A percentile compares a stretch with the other conserved stretches of the same genome.
Conservation (phyloP, 2,329 filamentous ascomycete genomes). For the Eurotiales sp. region DNA sequence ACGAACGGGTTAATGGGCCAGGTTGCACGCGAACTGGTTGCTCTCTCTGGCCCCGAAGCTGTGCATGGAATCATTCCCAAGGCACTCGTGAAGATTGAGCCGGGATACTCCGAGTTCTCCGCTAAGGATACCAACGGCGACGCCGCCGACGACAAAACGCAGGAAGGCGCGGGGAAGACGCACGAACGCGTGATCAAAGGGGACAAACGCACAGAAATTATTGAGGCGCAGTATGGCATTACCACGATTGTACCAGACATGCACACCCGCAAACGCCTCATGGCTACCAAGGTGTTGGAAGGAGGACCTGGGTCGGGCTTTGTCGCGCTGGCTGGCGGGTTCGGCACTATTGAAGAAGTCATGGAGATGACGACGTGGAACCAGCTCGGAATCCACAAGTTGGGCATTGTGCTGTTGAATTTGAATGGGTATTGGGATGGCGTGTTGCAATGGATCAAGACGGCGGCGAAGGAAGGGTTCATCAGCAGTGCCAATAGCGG, state of each 20-base stretch:
- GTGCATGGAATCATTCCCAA: constrained; percentile 94
- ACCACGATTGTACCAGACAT: constrained; percentile 92
- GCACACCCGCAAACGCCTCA: constrained; percentile 92
- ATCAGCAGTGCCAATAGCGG: constrained; percentile 65
- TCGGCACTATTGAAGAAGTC: constrained; percentile 92
- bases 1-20: constrained; percentile 96
- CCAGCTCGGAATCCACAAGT: constrained; percentile 85
- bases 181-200: constrained; percentile 50
- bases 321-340: constrained; percentile 82
- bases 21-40: constrained; percentile 78
- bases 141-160: constrained; percentile 36
- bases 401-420: constrained; percentile 77
- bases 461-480: constrained; percentile 72
- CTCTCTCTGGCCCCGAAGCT: constrained; percentile 70
- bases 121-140: no score
- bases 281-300: constrained; percentile 81
- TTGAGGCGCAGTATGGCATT: constrained; percentile 61
- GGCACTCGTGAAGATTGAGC: constrained; percentile 73
- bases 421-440: constrained; percentile 91
- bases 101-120: constrained; percentile 29
- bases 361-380: constrained; percentile 96
- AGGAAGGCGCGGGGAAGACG: constrained; percentile 47
- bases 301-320: constrained; percentile 84
- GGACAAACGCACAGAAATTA: constrained; percentile 26
- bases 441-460: constrained; percentile 74